These are phyloP conservation scores for Fusarium solani-melongenae DNA, from an alignment of 2,329 filamentous ascomycete species.

Conservation along the genomic window DNA sequence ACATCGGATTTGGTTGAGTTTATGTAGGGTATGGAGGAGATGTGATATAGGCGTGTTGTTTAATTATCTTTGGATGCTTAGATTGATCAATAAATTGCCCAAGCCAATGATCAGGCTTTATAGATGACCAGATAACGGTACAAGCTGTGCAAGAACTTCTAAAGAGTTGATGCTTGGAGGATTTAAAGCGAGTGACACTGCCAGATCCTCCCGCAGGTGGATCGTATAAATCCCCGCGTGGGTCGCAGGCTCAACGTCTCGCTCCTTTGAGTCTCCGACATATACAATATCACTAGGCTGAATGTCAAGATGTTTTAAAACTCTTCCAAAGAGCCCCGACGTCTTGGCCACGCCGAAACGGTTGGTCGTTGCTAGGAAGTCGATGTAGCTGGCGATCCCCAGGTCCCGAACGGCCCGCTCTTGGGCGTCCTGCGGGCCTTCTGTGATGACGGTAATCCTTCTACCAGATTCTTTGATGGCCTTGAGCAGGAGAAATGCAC, in stretches of 20 bases:
- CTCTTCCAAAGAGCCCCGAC: constrained; percentile 42
- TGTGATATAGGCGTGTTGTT: neutral
- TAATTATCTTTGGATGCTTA: neutral
- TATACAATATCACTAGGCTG: constrained; percentile 42
- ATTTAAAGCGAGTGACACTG: constrained; percentile 1
- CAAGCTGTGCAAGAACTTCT: constrained; percentile 9
- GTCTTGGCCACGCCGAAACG: constrained; percentile 44
- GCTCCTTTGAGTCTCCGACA: constrained; percentile 44
- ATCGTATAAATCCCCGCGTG: constrained; percentile 44
- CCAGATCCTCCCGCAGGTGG: constrained; percentile 35
- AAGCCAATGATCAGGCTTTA: neutral
- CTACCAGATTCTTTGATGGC: constrained; percentile 49
- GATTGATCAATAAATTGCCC: neutral
- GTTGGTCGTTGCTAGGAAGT: constrained; percentile 48
- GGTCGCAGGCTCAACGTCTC: constrained; percentile 45
- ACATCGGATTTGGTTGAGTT: neutral
- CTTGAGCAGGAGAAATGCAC: constrained; percentile 49
- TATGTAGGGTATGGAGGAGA: neutral
- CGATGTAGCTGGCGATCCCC: constrained; percentile 39
- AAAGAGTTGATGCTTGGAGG: constrained; percentile 30
- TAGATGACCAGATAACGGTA: neutral
- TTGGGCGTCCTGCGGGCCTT: constrained; percentile 60
- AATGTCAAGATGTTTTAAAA: constrained; percentile 42
- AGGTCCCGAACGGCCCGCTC: constrained; percentile 50
- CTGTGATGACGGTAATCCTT: constrained; percentile 57